These are phyloP conservation scores for Schizophyllum amplum DNA, from an alignment of 1,284 basidiomycete species.

Conservation along the genomic window DNA sequence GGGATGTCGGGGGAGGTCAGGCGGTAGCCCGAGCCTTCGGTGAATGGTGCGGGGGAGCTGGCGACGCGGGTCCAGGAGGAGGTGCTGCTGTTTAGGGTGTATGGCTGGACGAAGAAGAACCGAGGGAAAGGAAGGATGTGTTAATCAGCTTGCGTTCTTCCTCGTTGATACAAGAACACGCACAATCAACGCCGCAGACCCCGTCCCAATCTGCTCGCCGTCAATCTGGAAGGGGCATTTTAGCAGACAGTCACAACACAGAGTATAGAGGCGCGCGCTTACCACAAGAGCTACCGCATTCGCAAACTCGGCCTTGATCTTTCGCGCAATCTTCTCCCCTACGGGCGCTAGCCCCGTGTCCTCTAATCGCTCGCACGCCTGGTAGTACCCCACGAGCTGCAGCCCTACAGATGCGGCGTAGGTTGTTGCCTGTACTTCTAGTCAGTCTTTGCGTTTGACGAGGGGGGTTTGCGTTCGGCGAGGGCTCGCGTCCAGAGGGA, in stretches of 20 bases:
- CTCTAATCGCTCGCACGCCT: constrained; percentile 55
- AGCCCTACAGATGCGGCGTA: constrained; percentile 43
- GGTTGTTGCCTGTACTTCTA: constrained; percentile 36
- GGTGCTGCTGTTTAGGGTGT: constrained; percentile 30
- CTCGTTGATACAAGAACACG: constrained; percentile 19
- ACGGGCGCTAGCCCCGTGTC: constrained; percentile 52
- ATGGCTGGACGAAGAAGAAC: constrained; percentile 29
- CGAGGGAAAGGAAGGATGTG: constrained; percentile 5
- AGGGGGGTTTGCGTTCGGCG: no score
- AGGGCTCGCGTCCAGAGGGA: no score
- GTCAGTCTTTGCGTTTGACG: no score
- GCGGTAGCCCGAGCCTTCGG: constrained; percentile 34
- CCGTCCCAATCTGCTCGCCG: constrained; percentile 42
- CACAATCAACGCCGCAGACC: constrained; percentile 48
- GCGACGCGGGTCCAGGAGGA: constrained; percentile 39
- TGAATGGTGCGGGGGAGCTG: constrained; percentile 33
- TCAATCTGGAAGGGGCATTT: constrained; percentile 36
- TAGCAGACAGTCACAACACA: constrained; percentile 4
- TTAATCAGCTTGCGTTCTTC: no score
- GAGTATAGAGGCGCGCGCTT: constrained; percentile 16
- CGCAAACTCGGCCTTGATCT: constrained; percentile 41
- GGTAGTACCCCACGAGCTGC: constrained; percentile 62
- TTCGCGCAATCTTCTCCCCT: constrained; percentile 51
- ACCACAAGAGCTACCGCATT: constrained; percentile 62
- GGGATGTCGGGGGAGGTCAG: constrained; percentile 36